Evolutionary conservation across 2,329 filamentous ascomycete genomes (phyloP), one percentile per base, ranked within the genome.

Genomic region (Amauroascus niger): DNA sequence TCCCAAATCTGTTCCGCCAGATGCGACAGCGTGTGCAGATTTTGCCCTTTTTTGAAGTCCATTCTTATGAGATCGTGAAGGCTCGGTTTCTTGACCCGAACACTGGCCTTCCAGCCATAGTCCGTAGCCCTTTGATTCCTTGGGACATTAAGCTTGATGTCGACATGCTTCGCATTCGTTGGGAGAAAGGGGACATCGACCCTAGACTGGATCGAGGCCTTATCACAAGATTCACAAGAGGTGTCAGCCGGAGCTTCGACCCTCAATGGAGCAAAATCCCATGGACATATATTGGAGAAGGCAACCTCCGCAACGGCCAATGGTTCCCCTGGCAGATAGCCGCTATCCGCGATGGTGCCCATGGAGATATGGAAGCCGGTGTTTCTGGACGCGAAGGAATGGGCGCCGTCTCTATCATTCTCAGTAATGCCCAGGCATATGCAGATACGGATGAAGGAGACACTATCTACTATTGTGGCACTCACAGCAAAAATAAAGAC

Each of bases 341-440:
- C 22, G 59, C 64, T 33, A 13, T 55, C 8, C 59, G 62, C 1
- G 63, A 66, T 54, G 64, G 64, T 18, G 63, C 62, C 2, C 64
- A 66, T 30, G 60, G 57, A 1, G 53, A 60, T 5, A 43, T 33
- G 1, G 60, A 64, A 32, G 64, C 57, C 1, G 66, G 66, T 1
- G 83, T 84, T 33, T 71, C 64, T 18, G 79, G 80, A 2, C 67
- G 67, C 5, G 61, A 58, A 0, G 61, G 61, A 0, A 44, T 65
- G 1, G 80, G 80, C 0, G 77, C 79, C 0, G 78, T 71, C 46
- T 80, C 76, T 0, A 74, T 83, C 33, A 73, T 84, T 0, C 65
- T 83, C 6, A 75, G 59, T n/a, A 51, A 50, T 13, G 43, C 39
- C 13, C 69, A 70, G 1, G 63, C 57, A 0, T 79, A 80, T 59